phyloP scores from a whole-genome alignment of 2,329 filamentous ascomycete species.

The Monilinia fructicola region DNA sequence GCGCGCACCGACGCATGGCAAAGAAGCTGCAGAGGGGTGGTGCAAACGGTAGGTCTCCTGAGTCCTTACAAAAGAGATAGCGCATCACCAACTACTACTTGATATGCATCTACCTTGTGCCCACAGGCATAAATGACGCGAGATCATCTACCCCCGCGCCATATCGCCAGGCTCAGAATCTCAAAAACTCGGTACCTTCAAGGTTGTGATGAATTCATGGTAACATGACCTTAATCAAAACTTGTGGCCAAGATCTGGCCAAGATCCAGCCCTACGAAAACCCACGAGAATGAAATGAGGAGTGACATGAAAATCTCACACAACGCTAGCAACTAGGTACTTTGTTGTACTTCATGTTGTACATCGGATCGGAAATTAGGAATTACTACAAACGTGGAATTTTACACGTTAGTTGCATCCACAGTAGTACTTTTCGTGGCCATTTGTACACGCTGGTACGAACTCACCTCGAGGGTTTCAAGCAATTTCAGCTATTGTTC shows the following conservation, averaged over 20 bases:
- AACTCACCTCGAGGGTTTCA: background rate
- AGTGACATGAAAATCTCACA: constrained; percentile 1
- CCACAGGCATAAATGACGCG: constrained; percentile 2
- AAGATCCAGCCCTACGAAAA: constrained; percentile 17
- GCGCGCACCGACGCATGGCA: constrained; percentile 42
- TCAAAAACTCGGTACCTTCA: background rate
- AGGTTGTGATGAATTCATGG: background rate
- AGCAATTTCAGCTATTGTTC: background rate
- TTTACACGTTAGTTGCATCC: background rate
- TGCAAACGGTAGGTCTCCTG: constrained; percentile 7
- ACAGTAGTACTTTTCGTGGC: background rate
- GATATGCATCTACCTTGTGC: constrained; percentile 9
- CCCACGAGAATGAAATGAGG: background rate
- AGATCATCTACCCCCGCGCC: background rate
- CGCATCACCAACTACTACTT: background rate
- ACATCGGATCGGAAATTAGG: constrained; percentile 13
- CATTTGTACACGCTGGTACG: background rate
- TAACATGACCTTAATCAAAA: background rate
- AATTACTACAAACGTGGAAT: constrained; percentile 12
- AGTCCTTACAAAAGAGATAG: background rate
- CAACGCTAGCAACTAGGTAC: background rate
- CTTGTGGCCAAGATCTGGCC: background rate
- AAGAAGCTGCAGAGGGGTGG: constrained; percentile 31
- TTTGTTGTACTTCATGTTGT: background rate
- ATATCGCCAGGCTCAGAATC: background rate